Conservation (phyloP, 2,329 filamentous ascomycete genomes). For the Colletotrichum incanum region DNA sequence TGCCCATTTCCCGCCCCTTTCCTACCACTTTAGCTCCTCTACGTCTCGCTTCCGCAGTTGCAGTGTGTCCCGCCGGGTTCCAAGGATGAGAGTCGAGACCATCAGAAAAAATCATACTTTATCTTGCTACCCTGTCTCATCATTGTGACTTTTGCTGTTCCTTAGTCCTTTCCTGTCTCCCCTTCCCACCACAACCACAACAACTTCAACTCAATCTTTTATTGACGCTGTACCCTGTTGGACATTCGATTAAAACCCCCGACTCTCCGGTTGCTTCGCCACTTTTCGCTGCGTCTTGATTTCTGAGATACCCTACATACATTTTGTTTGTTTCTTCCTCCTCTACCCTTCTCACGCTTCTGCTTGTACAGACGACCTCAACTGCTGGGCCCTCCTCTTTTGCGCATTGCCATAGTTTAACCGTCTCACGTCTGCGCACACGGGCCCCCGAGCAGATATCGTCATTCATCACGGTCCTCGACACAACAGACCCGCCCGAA, state of each 20-base stretch:
- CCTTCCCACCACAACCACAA: not conserved
- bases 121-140: slow-evolving; percentile 9
- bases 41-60: not conserved
- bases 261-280: not conserved
- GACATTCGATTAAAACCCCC: not conserved
- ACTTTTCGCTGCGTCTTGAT: not conserved
- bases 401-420: not conserved
- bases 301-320: slow-evolving; percentile 1
- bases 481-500: not conserved
- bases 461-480: slow-evolving; percentile 5
- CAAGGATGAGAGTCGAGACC: slow-evolving; percentile 1
- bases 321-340: not conserved
- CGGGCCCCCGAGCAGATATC: not conserved
- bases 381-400: not conserved
- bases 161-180: not conserved
- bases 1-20: slow-evolving; percentile 7
- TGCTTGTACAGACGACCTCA: not conserved
- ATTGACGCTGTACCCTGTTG: not conserved
- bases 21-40: not conserved
- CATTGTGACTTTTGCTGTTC: not conserved
- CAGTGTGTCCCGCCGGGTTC: slow-evolving; percentile 1
- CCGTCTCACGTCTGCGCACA: not conserved
- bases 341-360: not conserved
- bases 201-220: not conserved
- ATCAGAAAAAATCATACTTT: not conserved